Evolutionary conservation across 768 basidiomycete species (phyloP), one percentile per base, ranked within the genome.

Genomic region (Leccinum olivaceopallidum): DNA sequence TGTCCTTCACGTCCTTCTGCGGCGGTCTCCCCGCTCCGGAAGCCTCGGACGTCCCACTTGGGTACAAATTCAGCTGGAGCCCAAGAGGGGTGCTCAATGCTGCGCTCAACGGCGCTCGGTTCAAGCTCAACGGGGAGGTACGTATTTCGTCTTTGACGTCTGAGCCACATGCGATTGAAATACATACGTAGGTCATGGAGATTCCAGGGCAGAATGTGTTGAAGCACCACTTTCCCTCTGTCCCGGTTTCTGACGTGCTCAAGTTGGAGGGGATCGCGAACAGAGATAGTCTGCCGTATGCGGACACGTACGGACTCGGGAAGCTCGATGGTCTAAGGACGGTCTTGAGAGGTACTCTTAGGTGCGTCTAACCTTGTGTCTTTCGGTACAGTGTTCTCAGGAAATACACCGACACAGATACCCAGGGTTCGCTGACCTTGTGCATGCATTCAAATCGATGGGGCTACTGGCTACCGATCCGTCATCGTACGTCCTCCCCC

Each of bases 41-140:
- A 22, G 75, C 69, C 8, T 67, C 75, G 9, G 73, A 79, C 62
- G 84, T 89, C 18, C 93, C 94, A 2, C 76, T 95, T 12, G 81
- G 88, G n/a, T 95, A 96, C 69, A 96, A 95, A 70, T 94, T 94
- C 70, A 92, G 93, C 64, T 98, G 95, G 95, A 90, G 86, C 53
- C 94, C 95, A 0, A 80, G 86, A 59, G 95, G 93, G 6, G 94
- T 96, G 7, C 75, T 98, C 42, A 83, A 80, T 14, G 95, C 94
- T 3, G 90, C 91, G 0, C 72, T 86, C 59, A 93, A 95, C 63
- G 71, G 77, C 0, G 94, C 95, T 2, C 71, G 68, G 42, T 97
- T 86, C 73, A 81, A 83, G 67, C 76, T 94, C 28, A 65, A 77
- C 32, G 24, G 24, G 24, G 24, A 26, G 0, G 24, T 26, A 26